A percentile compares a stretch with the other conserved stretches of the same genome.
Evolutionary conservation across 768 basidiomycete genomes (phyloP).

Genomic region (Trametes cinnabarina): DNA sequence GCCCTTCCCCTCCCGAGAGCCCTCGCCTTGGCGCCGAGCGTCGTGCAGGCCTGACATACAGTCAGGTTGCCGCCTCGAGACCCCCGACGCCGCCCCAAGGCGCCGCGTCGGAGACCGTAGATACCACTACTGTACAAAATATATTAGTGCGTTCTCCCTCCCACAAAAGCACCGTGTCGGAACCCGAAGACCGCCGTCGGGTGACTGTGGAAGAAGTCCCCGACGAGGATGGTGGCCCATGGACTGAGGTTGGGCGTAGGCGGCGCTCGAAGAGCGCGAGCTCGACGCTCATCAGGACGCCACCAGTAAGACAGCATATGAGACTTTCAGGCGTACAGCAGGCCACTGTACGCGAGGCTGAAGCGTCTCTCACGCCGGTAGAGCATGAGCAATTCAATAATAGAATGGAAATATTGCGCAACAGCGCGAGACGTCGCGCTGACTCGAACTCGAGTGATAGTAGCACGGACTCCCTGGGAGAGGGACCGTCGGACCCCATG

Average conservation of each 20-base stretch:
- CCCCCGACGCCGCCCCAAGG: not conserved
- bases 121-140: not conserved
- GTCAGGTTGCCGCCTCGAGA: slow-evolving; percentile 14
- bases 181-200: not conserved
- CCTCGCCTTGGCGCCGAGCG: slow-evolving; percentile 1
- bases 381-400: not conserved
- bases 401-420: not conserved
- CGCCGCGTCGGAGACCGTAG: not conserved
- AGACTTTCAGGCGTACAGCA: not conserved
- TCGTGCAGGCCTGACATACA: not conserved
- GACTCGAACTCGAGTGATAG: too few relatives aligned
- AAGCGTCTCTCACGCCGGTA: not conserved
- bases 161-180: not conserved
- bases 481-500: slow-evolving; percentile 13
- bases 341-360: not conserved
- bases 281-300: not conserved
- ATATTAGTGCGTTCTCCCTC: not conserved
- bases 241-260: not conserved
- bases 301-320: not conserved
- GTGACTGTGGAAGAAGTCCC: slow-evolving; percentile 9
- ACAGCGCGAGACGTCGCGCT: not conserved
- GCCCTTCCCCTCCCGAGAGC: not conserved
- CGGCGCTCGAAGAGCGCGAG: not conserved
- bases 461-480: slow-evolving; percentile 12
- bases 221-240: slow-evolving; percentile 3